phyloP scores from a whole-genome alignment of 192 early-diverging fungal genomes.

The Backusella australiensis region DNA sequence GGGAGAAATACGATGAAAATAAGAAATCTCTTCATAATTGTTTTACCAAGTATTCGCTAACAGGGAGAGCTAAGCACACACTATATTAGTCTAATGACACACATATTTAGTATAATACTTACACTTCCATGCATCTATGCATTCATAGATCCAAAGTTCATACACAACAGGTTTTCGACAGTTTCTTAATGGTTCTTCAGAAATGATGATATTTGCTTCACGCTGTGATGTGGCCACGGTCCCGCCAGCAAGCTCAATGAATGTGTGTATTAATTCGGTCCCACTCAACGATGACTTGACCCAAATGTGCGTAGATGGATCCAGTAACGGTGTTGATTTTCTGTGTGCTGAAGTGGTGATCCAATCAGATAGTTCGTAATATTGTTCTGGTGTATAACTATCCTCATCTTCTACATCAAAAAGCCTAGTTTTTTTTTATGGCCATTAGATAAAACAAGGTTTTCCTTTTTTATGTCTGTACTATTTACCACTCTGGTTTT shows the following conservation, averaged over 20 bases:
- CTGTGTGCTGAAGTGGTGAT: background rate
- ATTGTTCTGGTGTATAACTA: background rate
- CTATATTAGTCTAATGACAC: background rate
- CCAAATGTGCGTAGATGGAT: background rate
- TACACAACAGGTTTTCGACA: background rate
- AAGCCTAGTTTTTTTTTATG: background rate
- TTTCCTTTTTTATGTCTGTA: background rate
- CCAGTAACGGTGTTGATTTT: background rate
- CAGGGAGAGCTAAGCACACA: background rate
- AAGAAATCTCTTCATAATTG: background rate
- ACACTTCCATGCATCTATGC: constrained; percentile 11
- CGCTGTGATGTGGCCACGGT: background rate
- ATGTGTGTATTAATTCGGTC: background rate
- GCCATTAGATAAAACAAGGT: background rate
- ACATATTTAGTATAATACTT: background rate
- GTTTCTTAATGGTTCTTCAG: background rate
- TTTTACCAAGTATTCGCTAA: background rate
- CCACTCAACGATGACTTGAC: background rate
- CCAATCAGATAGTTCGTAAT: constrained; percentile 1
- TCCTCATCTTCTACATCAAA: background rate
- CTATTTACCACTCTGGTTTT: background rate
- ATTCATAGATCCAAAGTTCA: constrained; percentile 9
- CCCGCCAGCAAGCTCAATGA: constrained; percentile 8
- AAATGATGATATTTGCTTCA: constrained; percentile 6
- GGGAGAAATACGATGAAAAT: background rate